Evolutionary conservation across 1,284 basidiomycete species (phyloP).

Genomic region (Cryptococcus deneoformans): DNA sequence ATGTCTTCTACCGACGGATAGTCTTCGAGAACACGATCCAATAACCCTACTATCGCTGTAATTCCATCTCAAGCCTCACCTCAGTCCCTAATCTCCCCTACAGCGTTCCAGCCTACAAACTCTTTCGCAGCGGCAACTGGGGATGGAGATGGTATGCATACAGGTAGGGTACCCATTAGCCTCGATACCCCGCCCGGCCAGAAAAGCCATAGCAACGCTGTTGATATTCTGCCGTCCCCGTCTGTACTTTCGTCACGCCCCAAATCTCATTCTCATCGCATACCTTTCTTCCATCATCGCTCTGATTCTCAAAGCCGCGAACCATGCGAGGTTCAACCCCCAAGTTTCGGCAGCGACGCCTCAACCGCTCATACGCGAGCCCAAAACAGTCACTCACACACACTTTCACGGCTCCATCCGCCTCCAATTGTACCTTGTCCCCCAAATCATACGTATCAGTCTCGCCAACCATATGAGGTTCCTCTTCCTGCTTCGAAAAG

Average conservation of each 20-base stretch:
- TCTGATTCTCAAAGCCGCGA: neutral
- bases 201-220: neutral
- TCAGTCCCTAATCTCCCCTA: neutral
- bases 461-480: constrained; percentile 4
- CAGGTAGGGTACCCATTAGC: constrained; percentile 5
- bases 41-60: constrained; percentile 8
- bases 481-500: constrained; percentile 8
- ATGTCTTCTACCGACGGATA: neutral
- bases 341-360: no score
- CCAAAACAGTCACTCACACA: no score
- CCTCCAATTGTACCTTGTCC: no score
- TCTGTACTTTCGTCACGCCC: neutral
- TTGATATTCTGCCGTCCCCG: constrained; percentile 4
- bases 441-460: neutral
- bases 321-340: neutral
- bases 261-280: neutral
- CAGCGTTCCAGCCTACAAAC: no score
- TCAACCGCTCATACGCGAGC: no score
- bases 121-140: no score
- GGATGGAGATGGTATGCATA: no score
- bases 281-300: no score
- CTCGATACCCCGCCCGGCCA: constrained; percentile 10
- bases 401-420: no score
- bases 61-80: neutral
- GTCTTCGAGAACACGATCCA: constrained; percentile 13